Conservation (phyloP, 768 basidiomycete genomes). For the Calocera viscosa region DNA sequence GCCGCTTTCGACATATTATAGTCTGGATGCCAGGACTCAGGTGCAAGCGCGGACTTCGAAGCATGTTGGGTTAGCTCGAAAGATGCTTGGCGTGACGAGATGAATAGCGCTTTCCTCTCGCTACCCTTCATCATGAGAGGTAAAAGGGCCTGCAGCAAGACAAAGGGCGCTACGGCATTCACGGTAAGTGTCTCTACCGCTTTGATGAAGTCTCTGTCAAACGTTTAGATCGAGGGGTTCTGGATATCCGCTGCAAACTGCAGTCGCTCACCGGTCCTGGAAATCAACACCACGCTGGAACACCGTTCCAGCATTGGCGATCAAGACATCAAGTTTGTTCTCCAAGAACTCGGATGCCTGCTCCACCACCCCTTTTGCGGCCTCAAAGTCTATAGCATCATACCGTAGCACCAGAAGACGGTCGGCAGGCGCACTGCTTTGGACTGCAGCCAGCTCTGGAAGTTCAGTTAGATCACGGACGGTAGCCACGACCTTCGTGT, state of each 20-base stretch:
- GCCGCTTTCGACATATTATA: slow-evolving; percentile 12
- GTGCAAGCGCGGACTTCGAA: background rate
- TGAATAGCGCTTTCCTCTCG: slow-evolving; percentile 4
- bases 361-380: background rate
- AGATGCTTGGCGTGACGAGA: slow-evolving; percentile 4
- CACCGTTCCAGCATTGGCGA: slow-evolving; percentile 11
- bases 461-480: slow-evolving; percentile 8
- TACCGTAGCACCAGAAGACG: background rate
- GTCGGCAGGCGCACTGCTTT: background rate
- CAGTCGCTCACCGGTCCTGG: background rate
- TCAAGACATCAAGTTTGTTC: slow-evolving; percentile 10
- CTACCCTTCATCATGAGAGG: slow-evolving; percentile 11
- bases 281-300: background rate
- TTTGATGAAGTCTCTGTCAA: background rate
- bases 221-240: background rate
- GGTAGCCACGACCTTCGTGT: slow-evolving; percentile 12
- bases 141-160: background rate
- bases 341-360: background rate
- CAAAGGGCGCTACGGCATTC: slow-evolving; percentile 8
- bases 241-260: background rate
- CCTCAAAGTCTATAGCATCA: background rate
- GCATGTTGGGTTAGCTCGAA: background rate
- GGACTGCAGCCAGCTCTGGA: background rate
- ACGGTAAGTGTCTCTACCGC: slow-evolving; percentile 8
- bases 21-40: background rate